Percentiles rank a stretch among this genome's conserved stretches.
Evolutionary conservation across 352 stramenopile genomes (phyloP).

Genomic region (Phytophthora fragariae): DNA sequence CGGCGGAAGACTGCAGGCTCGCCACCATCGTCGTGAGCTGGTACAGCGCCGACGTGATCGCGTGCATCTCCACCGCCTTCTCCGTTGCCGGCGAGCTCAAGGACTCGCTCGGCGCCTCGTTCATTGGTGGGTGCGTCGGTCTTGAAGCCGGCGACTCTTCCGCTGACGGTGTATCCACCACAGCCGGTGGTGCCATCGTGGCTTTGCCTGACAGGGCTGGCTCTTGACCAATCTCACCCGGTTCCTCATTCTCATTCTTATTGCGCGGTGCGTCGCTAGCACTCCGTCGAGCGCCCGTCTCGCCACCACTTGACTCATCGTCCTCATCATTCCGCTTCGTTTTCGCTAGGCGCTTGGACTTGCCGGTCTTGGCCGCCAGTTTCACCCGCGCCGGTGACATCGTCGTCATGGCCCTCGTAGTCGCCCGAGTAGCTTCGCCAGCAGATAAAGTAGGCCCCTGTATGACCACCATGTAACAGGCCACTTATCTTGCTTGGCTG

Average conservation of each 20-base stretch:
- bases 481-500: too few relatives aligned
- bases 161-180: too few relatives aligned
- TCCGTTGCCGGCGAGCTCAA: background rate
- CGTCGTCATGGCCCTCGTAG: background rate
- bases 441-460: background rate
- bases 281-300: background rate
- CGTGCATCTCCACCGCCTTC: background rate
- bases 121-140: background rate
- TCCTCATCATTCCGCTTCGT: background rate
- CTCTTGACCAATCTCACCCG: background rate
- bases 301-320: background rate
- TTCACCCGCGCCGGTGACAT: background rate
- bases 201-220: too few relatives aligned
- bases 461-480: background rate
- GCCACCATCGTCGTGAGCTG: background rate
- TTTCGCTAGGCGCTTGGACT: background rate
- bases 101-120: background rate
- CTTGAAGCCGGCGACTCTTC: too few relatives aligned
- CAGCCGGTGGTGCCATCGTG: too few relatives aligned
- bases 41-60: background rate
- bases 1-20: too few relatives aligned
- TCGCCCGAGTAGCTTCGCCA: background rate
- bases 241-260: background rate
- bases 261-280: background rate
- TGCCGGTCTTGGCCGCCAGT: background rate